Evolutionary conservation across 805 yeast genomes (phyloP).

Genomic region (Yarrowia porcina): DNA sequence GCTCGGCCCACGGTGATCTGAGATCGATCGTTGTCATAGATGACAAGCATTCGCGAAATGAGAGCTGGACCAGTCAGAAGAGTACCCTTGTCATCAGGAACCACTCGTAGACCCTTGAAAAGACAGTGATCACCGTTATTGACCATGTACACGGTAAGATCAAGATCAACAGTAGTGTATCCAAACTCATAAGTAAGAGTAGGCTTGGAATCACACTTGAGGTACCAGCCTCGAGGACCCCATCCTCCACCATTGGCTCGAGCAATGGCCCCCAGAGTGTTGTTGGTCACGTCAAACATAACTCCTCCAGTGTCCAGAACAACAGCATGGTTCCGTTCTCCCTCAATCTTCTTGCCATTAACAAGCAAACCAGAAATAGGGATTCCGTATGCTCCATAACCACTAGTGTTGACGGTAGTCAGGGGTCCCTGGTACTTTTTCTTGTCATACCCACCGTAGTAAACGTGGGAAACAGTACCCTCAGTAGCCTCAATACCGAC

Average conservation of each 20-base stretch:
- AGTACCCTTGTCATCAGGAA: not conserved
- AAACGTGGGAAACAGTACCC: not conserved
- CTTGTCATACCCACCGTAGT: not conserved
- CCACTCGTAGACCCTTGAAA: not conserved
- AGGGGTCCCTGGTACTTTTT: conserved; percentile 1
- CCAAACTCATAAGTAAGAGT: not conserved
- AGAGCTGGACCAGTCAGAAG: not conserved
- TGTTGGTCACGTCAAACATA: not conserved
- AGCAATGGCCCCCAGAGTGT: not conserved
- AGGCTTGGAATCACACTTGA: not conserved
- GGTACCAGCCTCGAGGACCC: not conserved
- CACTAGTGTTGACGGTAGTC: not conserved
- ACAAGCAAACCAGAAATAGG: not conserved
- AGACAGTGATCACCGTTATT: not conserved
- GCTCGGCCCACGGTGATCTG: not conserved
- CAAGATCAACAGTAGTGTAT: not conserved
- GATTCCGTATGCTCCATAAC: not conserved
- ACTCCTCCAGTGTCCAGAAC: not conserved
- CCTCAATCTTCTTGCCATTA: not conserved
- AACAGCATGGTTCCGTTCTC: not conserved
- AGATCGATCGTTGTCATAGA: not conserved
- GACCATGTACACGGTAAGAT: not conserved
- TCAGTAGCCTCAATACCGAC: not conserved
- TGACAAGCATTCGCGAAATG: not conserved
- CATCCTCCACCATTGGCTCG: not conserved